Conservation (phyloP, 1,284 basidiomycete species). For the Puccinia triticina region DNA sequence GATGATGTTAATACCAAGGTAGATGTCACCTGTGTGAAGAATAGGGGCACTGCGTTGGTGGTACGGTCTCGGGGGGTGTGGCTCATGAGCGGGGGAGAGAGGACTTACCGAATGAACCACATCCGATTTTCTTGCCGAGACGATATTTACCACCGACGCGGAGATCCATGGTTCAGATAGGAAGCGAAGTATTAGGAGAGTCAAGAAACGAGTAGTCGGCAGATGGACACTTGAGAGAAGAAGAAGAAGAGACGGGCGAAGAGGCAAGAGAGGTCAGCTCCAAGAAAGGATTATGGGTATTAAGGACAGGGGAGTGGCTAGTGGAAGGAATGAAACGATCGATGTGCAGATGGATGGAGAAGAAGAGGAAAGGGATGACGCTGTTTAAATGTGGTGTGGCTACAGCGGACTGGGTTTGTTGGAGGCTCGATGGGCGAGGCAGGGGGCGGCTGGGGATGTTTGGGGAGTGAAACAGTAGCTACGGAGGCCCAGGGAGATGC, state of each 20-base stretch:
- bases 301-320: neutral
- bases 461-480: too few relatives aligned
- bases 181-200: neutral
- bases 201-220: neutral
- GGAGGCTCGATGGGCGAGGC: too few relatives aligned
- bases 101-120: conserved; percentile 31
- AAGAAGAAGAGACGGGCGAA: too few relatives aligned
- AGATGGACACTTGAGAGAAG: too few relatives aligned
- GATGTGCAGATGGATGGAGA: neutral
- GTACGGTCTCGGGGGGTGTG: neutral
- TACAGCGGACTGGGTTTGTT: too few relatives aligned
- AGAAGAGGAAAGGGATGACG: too few relatives aligned
- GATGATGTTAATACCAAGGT: conserved; percentile 50
- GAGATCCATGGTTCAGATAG: conserved; percentile 4
- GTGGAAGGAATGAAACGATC: conserved; percentile 5
- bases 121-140: conserved; percentile 18
- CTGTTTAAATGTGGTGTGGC: too few relatives aligned
- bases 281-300: neutral
- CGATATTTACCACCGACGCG: conserved; percentile 20
- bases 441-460: too few relatives aligned
- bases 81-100: neutral
- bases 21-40: conserved; percentile 19
- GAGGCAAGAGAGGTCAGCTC: neutral
- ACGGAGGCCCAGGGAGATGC: too few relatives aligned
- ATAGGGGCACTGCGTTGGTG: neutral